Evolutionary conservation across 495 filamentous ascomycete genomes (phyloP).

Genomic region (Physcia stellaris): DNA sequence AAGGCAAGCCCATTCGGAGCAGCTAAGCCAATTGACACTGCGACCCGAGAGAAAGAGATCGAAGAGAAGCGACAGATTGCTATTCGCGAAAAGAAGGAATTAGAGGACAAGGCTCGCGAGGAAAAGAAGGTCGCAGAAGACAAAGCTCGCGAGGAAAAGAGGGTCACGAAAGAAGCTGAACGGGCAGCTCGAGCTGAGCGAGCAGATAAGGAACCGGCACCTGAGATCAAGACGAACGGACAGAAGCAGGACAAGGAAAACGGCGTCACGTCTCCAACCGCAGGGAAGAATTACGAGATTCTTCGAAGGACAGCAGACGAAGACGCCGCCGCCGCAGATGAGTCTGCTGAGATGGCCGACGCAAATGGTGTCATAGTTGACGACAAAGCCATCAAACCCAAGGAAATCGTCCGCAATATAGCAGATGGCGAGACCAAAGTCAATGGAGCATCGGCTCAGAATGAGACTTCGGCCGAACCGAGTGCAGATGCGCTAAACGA

Average conservation of each 20-base stretch:
- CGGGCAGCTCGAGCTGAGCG: slow-evolving; percentile 41
- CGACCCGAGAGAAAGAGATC: slow-evolving; percentile 71
- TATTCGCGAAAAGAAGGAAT: slow-evolving; percentile 69
- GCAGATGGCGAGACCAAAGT: slow-evolving; percentile 19
- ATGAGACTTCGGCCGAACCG: slow-evolving; percentile 18
- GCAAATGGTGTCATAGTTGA: slow-evolving; percentile 22
- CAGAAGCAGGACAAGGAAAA: slow-evolving; percentile 26
- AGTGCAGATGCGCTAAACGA: slow-evolving; percentile 36
- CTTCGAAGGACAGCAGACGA: slow-evolving; percentile 37
- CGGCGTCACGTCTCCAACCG: slow-evolving; percentile 26
- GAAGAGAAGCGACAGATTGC: slow-evolving; percentile 71
- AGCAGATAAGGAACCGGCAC: slow-evolving; percentile 29
- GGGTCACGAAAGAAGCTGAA: slow-evolving; percentile 29
- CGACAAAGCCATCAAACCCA: slow-evolving; percentile 28
- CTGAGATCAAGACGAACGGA: slow-evolving; percentile 23
- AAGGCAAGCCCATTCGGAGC: slow-evolving; percentile 90
- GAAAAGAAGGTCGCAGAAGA: slow-evolving; percentile 52
- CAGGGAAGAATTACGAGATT: slow-evolving; percentile 38
- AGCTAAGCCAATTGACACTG: slow-evolving; percentile 79
- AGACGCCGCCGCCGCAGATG: slow-evolving; percentile 22
- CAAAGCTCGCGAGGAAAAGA: slow-evolving; percentile 27
- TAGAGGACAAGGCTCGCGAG: slow-evolving; percentile 71
- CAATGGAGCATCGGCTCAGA: slow-evolving; percentile 23
- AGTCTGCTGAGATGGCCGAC: slow-evolving; percentile 18
- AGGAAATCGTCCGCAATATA: slow-evolving; percentile 27